These are phyloP conservation scores for Ceratocystis cubensis DNA, from an alignment of 2,329 filamentous ascomycete species.

Conservation along the genomic window DNA sequence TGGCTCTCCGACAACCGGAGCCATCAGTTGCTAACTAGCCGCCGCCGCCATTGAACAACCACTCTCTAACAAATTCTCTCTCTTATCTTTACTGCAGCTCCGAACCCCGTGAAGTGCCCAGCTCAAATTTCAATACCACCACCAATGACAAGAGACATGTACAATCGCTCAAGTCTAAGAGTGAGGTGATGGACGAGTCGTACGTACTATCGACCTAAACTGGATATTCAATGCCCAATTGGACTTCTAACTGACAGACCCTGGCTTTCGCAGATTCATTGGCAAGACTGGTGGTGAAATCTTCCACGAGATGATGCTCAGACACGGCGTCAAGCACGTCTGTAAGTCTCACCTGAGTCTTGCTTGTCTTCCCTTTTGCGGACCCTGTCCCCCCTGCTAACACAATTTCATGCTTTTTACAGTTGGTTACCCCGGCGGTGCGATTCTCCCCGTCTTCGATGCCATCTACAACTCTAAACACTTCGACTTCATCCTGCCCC, in stretches of 20 bases:
- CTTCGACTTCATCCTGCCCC: slow-evolving; percentile 89
- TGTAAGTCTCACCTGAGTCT: slow-evolving; percentile 47
- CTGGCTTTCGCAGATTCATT: slow-evolving; percentile 52
- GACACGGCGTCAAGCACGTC: slow-evolving; percentile 82
- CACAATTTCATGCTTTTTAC: background rate
- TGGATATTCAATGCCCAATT: background rate
- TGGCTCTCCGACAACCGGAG: too few relatives aligned
- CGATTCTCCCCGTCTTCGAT: slow-evolving; percentile 95
- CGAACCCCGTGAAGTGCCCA: slow-evolving; percentile 45
- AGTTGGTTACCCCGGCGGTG: slow-evolving; percentile 87
- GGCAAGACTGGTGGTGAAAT: slow-evolving; percentile 93
- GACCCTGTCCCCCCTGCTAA: slow-evolving; percentile 18
- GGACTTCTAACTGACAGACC: background rate
- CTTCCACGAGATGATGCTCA: slow-evolving; percentile 98
- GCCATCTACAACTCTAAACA: slow-evolving; percentile 97
- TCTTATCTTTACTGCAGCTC: slow-evolving; percentile 29
- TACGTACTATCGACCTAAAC: slow-evolving; percentile 35
- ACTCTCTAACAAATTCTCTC: slow-evolving; percentile 21
- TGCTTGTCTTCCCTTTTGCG: background rate
- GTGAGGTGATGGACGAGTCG: slow-evolving; percentile 66
- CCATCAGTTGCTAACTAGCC: background rate
- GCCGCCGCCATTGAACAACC: background rate
- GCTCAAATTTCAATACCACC: slow-evolving; percentile 46
- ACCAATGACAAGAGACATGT: slow-evolving; percentile 45
- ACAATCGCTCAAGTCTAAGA: slow-evolving; percentile 50